Base-by-base conservation (phyloP, 306 rosid species). In the Acacia melanoxylon region DNA sequence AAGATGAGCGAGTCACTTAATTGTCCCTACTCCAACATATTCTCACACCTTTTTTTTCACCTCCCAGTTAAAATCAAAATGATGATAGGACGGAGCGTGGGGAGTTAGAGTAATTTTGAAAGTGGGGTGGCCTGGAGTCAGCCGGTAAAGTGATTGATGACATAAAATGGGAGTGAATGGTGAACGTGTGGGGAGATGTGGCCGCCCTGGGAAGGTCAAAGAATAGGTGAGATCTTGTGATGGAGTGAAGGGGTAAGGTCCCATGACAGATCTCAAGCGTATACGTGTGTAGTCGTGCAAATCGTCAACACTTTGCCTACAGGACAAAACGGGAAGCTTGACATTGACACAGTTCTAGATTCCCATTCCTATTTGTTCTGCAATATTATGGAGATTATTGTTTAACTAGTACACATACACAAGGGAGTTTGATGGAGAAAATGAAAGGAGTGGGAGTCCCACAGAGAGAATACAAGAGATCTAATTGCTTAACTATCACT, bases 271-370 rank as follows among this genome's bases (percentile, higher is more conserved):
- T 20, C 16, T 9, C 16, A 41, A 6, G 56, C 41, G 6, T 0
- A 37, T 7, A 37, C 41, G 8, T 37, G 41, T 31, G 8, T 68
- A 41, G 37, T 59, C 35, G 41, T 74, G 33, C 44, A 12, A 11
- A 72, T 40, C 4, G 2, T 15, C 10, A 27, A 40, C 8, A 15
- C 68, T 35, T 61, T 44, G 65, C 25, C 48, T 44, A 79, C 44
- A 27, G 49, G 88, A 79, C 86, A 84, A 82, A 84, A 78, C 13
- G 54, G 80, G 86, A 75, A 87, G 84, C 84, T 74, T 84, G 76
- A 79, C 20, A 52, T 79, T 40, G 82, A 84, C 80, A 81, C 44
- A 27, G 19, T 78, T 81, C 17, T 44, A 75, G 86, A 87, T 87
- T 87, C 54, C 86, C 81, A 78, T 46, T 46, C n/a, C n/a, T n/a